phyloP scores from a whole-genome alignment of 2,329 filamentous ascomycete species.

The Aschersonia sp. region DNA sequence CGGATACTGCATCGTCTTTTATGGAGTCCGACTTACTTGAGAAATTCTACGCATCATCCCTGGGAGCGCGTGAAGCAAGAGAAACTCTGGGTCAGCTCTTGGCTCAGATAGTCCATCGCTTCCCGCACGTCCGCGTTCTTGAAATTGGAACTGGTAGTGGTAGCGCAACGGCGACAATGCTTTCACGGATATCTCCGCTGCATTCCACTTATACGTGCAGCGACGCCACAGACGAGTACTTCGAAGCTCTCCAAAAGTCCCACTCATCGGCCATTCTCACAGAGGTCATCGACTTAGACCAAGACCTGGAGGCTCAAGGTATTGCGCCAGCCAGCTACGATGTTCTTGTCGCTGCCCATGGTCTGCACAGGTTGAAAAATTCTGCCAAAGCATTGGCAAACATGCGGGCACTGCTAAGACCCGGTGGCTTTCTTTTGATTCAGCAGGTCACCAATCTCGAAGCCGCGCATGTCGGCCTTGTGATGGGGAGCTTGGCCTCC shows the following conservation, averaged over 20 bases:
- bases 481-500: background rate
- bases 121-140: slow-evolving; percentile 24
- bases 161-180: slow-evolving; percentile 19
- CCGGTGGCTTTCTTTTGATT: slow-evolving; percentile 3
- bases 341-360: slow-evolving; percentile 20
- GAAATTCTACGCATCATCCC: background rate
- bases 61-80: background rate
- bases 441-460: slow-evolving; percentile 1
- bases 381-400: slow-evolving; percentile 9
- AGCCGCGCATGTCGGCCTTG: background rate
- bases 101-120: slow-evolving; percentile 12
- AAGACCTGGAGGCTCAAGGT: slow-evolving; percentile 14
- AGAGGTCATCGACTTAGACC: slow-evolving; percentile 10
- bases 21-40: background rate
- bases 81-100: background rate
- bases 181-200: slow-evolving; percentile 10
- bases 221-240: background rate
- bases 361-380: slow-evolving; percentile 20
- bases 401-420: slow-evolving; percentile 3
- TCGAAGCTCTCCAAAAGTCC: background rate
- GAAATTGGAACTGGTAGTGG: slow-evolving; percentile 28
- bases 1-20: slow-evolving; percentile 4
- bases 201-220: background rate
- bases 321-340: slow-evolving; percentile 17
- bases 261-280: background rate